Evolutionary conservation across 2,329 filamentous ascomycete species (phyloP).

Genomic region (Corynespora cassiicola): DNA sequence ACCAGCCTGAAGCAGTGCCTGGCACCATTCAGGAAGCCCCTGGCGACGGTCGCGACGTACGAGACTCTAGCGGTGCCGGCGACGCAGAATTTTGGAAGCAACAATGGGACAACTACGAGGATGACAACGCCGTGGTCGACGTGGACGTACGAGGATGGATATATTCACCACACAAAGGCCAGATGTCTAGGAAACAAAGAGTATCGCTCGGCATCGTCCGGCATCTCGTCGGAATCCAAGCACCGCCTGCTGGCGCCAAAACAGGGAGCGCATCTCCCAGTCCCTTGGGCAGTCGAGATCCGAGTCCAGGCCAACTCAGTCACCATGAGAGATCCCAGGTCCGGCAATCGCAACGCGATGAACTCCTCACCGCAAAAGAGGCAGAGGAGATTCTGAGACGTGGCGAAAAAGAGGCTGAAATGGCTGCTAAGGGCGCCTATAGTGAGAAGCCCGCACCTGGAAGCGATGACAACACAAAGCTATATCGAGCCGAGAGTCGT

Average conservation of each 20-base stretch:
- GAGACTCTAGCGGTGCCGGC: conserved; percentile 55
- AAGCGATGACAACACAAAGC: conserved; percentile 49
- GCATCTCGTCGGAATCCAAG: conserved; percentile 84
- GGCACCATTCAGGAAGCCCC: conserved; percentile 45
- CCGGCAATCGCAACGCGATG: conserved; percentile 62
- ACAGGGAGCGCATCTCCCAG: conserved; percentile 45
- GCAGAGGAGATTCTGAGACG: conserved; percentile 77
- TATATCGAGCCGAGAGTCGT: conserved; percentile 45
- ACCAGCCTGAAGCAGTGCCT: conserved; percentile 40
- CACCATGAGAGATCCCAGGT: conserved; percentile 49
- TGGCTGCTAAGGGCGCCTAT: conserved; percentile 74
- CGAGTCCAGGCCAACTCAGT: conserved; percentile 48
- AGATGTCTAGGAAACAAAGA: conserved; percentile 85
- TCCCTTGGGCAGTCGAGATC: conserved; percentile 50
- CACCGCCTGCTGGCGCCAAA: conserved; percentile 59
- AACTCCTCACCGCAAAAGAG: conserved; percentile 74
- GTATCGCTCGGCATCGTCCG: conserved; percentile 85
- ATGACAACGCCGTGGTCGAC: conserved; percentile 86
- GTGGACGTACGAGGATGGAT: conserved; percentile 97
- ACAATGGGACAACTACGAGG: conserved; percentile 81
- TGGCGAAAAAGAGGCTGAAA: conserved; percentile 74
- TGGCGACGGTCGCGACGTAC: conserved; percentile 49
- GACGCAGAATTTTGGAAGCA: conserved; percentile 78
- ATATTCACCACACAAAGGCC: conserved; percentile 83
- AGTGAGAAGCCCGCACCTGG: conserved; percentile 67